Conservation (phyloP, 805 yeast species). For the Kodamaea laetipori region DNA sequence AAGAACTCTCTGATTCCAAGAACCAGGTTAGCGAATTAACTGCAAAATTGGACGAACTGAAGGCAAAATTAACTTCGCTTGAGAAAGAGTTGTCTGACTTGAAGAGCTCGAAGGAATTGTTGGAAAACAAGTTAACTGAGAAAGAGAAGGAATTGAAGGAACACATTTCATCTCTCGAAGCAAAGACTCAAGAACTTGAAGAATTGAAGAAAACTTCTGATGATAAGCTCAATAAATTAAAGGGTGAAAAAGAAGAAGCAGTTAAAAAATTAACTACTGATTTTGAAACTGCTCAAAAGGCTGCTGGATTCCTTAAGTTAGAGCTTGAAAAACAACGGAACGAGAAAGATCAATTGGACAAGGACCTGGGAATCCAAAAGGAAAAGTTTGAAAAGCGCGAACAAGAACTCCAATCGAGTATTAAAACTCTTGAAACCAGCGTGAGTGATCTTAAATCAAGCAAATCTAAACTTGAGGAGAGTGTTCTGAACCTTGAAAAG, state of each 20-base stretch:
- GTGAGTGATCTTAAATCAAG: background rate
- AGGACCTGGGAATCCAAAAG: background rate
- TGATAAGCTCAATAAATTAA: background rate
- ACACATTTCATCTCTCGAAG: background rate
- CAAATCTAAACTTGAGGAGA: background rate
- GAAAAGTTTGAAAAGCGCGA: constrained; percentile 7
- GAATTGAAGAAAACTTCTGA: background rate
- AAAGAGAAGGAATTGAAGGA: background rate
- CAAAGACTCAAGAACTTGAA: background rate
- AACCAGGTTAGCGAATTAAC: background rate
- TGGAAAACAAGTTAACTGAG: background rate
- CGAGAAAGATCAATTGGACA: constrained; percentile 1
- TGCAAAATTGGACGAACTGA: background rate
- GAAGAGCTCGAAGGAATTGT: background rate
- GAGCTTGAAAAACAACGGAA: constrained; percentile 2
- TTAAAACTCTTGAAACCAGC: background rate
- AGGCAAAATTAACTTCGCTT: background rate
- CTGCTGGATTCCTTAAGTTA: background rate
- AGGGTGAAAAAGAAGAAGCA: constrained; percentile 6
- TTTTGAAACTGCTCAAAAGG: background rate
- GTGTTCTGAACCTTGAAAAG: background rate
- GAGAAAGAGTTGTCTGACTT: constrained; percentile 7
- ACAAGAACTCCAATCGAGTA: background rate
- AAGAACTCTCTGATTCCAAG: background rate
- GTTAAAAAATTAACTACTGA: background rate